A percentile compares a stretch with the other conserved stretches of the same genome.
Conservation (phyloP, 192 early-diverging fungal genomes). For the Coemansia javaensis region DNA sequence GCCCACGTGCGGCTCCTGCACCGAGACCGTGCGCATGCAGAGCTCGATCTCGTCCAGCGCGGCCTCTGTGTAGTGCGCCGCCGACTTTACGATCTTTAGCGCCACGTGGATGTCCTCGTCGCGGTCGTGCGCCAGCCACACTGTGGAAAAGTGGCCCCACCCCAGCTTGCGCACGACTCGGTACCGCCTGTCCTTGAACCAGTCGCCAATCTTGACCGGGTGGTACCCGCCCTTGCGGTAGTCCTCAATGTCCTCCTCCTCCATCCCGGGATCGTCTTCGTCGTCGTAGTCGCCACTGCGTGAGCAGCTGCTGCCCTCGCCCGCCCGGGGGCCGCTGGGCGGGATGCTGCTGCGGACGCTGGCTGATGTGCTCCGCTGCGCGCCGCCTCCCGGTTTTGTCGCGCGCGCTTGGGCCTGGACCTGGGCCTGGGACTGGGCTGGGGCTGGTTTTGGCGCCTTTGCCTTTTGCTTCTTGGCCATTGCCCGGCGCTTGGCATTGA, state of each 20-base stretch:
- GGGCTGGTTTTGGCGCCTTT: slow-evolving; percentile 3
- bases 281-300: slow-evolving; percentile 40
- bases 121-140: slow-evolving; percentile 86
- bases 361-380: too few relatives aligned
- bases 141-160: slow-evolving; percentile 98
- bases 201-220: slow-evolving; percentile 77
- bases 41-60: slow-evolving; percentile 95
- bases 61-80: slow-evolving; percentile 91
- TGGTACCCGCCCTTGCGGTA: slow-evolving; percentile 95
- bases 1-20: slow-evolving; percentile 32
- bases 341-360: background rate
- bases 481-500: slow-evolving; percentile 48
- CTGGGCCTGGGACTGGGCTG: background rate
- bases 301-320: slow-evolving; percentile 4
- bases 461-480: slow-evolving; percentile 49
- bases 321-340: background rate
- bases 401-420: background rate
- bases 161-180: slow-evolving; percentile 88
- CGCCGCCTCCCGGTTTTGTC: background rate
- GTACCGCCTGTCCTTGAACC: slow-evolving; percentile 75
- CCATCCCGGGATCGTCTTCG: slow-evolving; percentile 54
- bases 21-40: slow-evolving; percentile 69
- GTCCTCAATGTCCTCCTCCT: slow-evolving; percentile 88
- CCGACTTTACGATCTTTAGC: slow-evolving; percentile 96
- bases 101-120: slow-evolving; percentile 78